Evolutionary conservation across 2,329 filamentous ascomycete species (phyloP), one percentile per base, ranked within the genome.

Genomic region (Graphium sp.): DNA sequence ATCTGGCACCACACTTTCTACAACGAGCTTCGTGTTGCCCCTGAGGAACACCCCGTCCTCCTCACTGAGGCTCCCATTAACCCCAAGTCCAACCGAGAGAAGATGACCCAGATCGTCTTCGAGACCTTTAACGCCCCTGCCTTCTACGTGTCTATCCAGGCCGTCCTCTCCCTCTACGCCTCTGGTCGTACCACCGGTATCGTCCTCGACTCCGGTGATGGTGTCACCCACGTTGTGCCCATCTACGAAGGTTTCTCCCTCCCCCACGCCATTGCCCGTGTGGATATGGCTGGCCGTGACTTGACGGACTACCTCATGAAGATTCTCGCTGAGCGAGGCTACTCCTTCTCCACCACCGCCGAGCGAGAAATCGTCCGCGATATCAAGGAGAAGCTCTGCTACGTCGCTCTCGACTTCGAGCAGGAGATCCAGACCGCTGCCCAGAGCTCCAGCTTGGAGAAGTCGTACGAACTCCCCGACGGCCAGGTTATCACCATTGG

Each of bases 1-100:
- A 95, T 98, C 51, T 98, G 89, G 89, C 89, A 98, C 65, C 89
- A 98, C 82, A 95, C 89, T 56, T 98, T 98, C 75, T 98, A 95
- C 82, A 98, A 98, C 69, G 89, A 98, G 74, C 74, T 98, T 55
- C 87, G 89, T 87, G 89, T 98, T 43, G 89, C 89, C 50, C 89
- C 89, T 49, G 89, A 98, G 74, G 89, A 98, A 79, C 89, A 98
- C 76, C 89, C 89, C 50, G 85, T 95, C 57, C 76, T 98, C 56
- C 74, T 98, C 60, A 98, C 89, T 48, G 89, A 98, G 72, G 89
- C 89, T 49, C 89, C 89, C 47, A 95, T 98, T 78, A 98, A 98
- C 78, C 89, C 89, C 61, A 95, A 95, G 76, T 92, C 82, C 70
- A 98, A 98, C 75, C 82, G 89, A 77, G 89, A 98, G 75, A 98